Evolutionary conservation across 2,329 filamentous ascomycete genomes (phyloP).

Genomic region (Pyricularia grisea): DNA sequence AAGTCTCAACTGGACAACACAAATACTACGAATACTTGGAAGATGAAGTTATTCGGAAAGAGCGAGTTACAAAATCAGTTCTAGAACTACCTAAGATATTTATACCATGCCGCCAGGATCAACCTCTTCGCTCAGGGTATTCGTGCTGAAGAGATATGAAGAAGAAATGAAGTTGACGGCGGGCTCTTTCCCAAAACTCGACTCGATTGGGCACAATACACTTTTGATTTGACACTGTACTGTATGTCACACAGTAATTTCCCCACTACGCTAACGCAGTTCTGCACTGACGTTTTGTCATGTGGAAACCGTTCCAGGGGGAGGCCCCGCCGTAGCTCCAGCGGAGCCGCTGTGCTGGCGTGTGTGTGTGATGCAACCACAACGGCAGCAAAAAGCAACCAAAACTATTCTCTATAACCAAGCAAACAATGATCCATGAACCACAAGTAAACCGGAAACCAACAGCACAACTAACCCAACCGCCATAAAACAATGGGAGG

Average conservation of each 20-base stretch:
- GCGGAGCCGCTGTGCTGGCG: neutral
- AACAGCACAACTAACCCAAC: neutral
- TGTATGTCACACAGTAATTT: neutral
- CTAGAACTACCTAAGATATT: no score
- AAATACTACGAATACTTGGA: no score
- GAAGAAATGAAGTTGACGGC: no score
- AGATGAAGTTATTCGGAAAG: no score
- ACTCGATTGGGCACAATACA: no score
- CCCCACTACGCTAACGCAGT: neutral
- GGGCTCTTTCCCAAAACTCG: no score
- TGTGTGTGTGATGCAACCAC: neutral
- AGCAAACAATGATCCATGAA: neutral
- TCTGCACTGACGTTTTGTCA: neutral
- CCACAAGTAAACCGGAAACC: neutral
- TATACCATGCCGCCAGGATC: no score
- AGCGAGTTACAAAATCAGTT: no score
- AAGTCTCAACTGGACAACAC: no score
- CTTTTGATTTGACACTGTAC: neutral
- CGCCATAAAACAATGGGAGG: conserved; percentile 3
- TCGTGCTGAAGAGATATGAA: no score
- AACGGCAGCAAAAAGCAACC: neutral
- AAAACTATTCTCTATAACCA: neutral
- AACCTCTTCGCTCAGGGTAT: no score
- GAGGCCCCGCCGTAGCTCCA: neutral
- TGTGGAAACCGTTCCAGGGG: neutral